phyloP scores from a whole-genome alignment of 192 early-diverging fungal species.

The Coemansia sp. region DNA sequence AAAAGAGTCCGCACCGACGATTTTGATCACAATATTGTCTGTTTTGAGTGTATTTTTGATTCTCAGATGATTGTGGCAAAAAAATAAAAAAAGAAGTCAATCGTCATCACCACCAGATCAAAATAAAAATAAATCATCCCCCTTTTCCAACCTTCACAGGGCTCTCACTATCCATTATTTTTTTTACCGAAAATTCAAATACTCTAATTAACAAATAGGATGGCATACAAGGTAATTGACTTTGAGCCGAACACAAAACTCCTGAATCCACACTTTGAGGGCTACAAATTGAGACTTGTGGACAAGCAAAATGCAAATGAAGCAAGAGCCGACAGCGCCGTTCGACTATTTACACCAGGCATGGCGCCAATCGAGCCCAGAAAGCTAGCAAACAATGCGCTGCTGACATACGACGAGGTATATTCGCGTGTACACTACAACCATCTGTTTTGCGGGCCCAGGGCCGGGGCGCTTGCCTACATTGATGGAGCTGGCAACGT shows the following conservation, averaged over 20 bases:
- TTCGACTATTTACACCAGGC: background rate
- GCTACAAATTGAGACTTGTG: constrained; percentile 68
- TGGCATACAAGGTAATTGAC: constrained; percentile 35
- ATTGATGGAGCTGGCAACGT: constrained; percentile 16
- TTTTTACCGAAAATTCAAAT: background rate
- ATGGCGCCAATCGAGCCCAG: constrained; percentile 19
- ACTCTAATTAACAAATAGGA: background rate
- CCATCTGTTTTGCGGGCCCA: constrained; percentile 63
- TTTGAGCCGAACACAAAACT: constrained; percentile 47
- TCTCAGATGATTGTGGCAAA: no score
- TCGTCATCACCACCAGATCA: no score
- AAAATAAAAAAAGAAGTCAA: no score
- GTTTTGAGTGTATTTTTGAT: no score
- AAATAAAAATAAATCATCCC: no score
- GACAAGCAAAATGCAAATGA: constrained; percentile 9
- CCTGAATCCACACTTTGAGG: constrained; percentile 68
- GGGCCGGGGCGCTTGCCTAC: constrained; percentile 25
- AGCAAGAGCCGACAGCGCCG: constrained; percentile 26
- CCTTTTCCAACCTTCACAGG: no score
- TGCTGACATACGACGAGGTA: constrained; percentile 66
- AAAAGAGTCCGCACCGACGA: no score
- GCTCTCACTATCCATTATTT: background rate
- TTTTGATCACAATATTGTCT: no score
- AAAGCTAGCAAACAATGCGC: constrained; percentile 47
- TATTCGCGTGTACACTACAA: constrained; percentile 65